These are phyloP conservation scores for Penicillium sp. DNA, from an alignment of 2,329 filamentous ascomycete genomes.

Conservation along the genomic window DNA sequence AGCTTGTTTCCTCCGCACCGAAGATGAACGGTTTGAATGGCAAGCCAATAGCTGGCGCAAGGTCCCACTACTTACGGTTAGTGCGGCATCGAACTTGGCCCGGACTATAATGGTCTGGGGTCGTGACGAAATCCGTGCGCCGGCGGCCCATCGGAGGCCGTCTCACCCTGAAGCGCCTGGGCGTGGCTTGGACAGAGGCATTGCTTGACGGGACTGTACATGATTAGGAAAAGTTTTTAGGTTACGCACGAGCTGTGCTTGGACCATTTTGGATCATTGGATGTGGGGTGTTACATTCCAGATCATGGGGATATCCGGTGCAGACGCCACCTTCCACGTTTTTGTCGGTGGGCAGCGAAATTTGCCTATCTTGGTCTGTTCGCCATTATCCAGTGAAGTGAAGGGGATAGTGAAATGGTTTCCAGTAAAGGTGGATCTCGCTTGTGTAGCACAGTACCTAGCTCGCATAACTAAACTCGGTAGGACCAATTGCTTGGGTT, in stretches of 20 bases:
- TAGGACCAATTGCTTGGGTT: too few relatives aligned
- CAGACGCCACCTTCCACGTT: not conserved
- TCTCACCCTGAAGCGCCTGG: not conserved
- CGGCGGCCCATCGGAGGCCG: not conserved
- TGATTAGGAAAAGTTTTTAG: not conserved
- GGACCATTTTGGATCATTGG: not conserved
- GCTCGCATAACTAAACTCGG: not conserved
- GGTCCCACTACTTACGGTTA: not conserved
- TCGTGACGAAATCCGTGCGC: not conserved
- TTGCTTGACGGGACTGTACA: not conserved
- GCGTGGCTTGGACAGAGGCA: not conserved
- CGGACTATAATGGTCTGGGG: not conserved
- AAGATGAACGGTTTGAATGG: not conserved
- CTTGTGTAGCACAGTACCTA: not conserved
- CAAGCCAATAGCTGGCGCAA: slow-evolving; percentile 9
- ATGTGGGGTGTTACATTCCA: not conserved
- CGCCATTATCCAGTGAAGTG: not conserved
- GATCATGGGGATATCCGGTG: not conserved
- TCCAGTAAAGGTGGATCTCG: not conserved
- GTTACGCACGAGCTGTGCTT: not conserved
- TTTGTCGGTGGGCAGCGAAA: not conserved
- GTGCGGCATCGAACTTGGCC: not conserved
- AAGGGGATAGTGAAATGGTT: not conserved
- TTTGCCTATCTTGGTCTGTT: not conserved
- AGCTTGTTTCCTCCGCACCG: slow-evolving; percentile 14